Evolutionary conservation across 345 rosid species (phyloP).

Genomic region (Euclidium syriacum): DNA sequence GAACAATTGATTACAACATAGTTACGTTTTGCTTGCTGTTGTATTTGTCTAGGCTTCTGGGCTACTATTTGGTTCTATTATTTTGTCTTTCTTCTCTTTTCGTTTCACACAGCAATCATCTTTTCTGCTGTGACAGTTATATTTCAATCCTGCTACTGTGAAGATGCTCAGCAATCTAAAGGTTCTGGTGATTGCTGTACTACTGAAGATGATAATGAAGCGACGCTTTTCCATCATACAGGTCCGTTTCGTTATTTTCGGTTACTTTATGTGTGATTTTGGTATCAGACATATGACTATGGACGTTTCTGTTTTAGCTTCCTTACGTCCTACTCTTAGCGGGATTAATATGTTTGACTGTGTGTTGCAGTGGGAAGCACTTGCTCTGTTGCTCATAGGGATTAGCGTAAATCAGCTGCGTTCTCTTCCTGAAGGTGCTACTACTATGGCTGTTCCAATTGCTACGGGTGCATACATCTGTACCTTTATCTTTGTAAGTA

Average conservation of each 20-base stretch:
- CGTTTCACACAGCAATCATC: neutral
- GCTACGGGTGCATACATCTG: slow-evolving; percentile 81
- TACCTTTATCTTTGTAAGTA: slow-evolving; percentile 86
- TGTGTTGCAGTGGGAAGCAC: slow-evolving; percentile 88
- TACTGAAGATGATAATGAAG: slow-evolving; percentile 80
- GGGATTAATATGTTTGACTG: neutral
- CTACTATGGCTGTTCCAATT: slow-evolving; percentile 70
- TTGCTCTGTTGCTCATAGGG: slow-evolving; percentile 87
- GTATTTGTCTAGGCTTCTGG: neutral
- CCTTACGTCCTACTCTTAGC: neutral
- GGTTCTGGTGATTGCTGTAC: slow-evolving; percentile 93
- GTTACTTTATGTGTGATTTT: neutral
- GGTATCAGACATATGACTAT: neutral
- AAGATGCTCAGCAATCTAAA: slow-evolving; percentile 98
- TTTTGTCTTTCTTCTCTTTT: neutral
- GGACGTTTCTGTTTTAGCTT: neutral
- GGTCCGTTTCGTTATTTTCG: slow-evolving; percentile 36
- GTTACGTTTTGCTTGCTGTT: neutral
- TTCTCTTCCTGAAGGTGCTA: slow-evolving; percentile 73
- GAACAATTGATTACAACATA: neutral
- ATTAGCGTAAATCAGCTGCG: slow-evolving; percentile 90
- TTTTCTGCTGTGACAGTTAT: slow-evolving; percentile 52
- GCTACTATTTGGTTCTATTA: neutral
- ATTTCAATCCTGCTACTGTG: slow-evolving; percentile 98
- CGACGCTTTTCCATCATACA: slow-evolving; percentile 89